phyloP scores from a whole-genome alignment of 2,329 filamentous ascomycete species.

The Eurotiales sp. region DNA sequence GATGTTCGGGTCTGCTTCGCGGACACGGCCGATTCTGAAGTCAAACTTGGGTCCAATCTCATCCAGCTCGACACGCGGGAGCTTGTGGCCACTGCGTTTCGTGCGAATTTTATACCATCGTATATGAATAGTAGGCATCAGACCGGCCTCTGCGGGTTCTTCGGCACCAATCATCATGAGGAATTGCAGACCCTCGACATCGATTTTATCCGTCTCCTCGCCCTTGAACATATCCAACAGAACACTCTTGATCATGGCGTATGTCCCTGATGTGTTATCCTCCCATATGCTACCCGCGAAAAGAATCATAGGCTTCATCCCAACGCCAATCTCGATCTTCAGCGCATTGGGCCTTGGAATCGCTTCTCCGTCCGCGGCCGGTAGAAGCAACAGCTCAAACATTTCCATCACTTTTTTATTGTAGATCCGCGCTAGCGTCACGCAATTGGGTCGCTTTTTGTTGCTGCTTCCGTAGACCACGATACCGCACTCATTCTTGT shows the following conservation, averaged over 20 bases:
- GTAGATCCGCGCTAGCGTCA: conserved; percentile 81
- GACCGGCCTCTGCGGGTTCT: conserved; percentile 47
- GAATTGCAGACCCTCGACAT: conserved; percentile 93
- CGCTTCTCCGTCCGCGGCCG: conserved; percentile 53
- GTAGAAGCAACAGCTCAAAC: conserved; percentile 82
- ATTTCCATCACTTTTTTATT: conserved; percentile 88
- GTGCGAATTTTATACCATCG: conserved; percentile 84
- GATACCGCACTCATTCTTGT: conserved; percentile 90
- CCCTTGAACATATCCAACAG: conserved; percentile 90
- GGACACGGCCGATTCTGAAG: conserved; percentile 76
- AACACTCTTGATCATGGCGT: conserved; percentile 80
- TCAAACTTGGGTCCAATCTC: conserved; percentile 95
- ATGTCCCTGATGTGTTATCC: conserved; percentile 71
- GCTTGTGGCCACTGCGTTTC: conserved; percentile 77
- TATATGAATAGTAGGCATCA: conserved; percentile 53
- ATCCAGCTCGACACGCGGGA: conserved; percentile 88
- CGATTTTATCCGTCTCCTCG: conserved; percentile 73
- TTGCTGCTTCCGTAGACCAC: conserved; percentile 79
- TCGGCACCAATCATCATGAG: conserved; percentile 76
- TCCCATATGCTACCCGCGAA: conserved; percentile 89
- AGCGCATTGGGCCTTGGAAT: conserved; percentile 47
- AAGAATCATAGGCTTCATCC: conserved; percentile 83
- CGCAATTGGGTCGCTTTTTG: conserved; percentile 91
- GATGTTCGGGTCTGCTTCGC: conserved; percentile 71
- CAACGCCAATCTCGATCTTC: conserved; percentile 65